Conservation (phyloP, 805 yeast species). For the Yarrowia phangngaensis region DNA sequence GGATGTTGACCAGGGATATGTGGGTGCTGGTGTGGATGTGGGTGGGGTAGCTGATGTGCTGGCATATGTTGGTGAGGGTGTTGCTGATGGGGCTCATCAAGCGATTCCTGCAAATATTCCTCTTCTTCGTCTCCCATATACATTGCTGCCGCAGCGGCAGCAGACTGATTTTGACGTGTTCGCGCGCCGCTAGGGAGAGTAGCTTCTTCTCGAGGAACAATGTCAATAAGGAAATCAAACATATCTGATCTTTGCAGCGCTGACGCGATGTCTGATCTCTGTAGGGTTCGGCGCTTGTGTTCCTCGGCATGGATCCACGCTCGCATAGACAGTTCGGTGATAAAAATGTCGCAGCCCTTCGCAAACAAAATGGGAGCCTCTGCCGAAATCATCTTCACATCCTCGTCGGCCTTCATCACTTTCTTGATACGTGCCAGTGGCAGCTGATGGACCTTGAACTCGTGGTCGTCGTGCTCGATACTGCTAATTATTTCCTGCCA, state of each 20-base stretch:
- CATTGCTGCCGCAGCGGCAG: conserved; percentile 17
- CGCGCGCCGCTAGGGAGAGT: conserved; percentile 10
- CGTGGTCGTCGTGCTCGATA: conserved; percentile 68
- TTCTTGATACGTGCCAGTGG: conserved; percentile 96
- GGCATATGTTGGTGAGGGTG: too few relatives aligned
- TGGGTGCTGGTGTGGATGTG: too few relatives aligned
- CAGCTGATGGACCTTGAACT: conserved; percentile 86
- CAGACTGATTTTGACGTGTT: conserved; percentile 16
- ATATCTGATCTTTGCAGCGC: conserved; percentile 92
- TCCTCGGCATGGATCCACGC: conserved; percentile 99
- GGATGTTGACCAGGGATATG: too few relatives aligned
- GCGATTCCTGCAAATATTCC: conserved; percentile 10
- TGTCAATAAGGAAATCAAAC: conserved; percentile 95
- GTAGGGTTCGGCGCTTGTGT: conserved; percentile 89
- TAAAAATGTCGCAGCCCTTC: conserved; percentile 95
- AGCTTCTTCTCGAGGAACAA: conserved; percentile 87
- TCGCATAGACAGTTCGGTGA: conserved; percentile 95
- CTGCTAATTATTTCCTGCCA: conserved; percentile 96
- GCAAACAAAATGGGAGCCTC: conserved; percentile 98
- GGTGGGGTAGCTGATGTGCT: too few relatives aligned
- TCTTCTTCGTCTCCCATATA: conserved; percentile 22
- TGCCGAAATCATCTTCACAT: conserved; percentile 94
- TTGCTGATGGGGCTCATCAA: too few relatives aligned
- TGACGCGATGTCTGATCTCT: conserved; percentile 89
- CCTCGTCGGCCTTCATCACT: conserved; percentile 97